Conservation (phyloP, 2,329 filamentous ascomycete species). For the Lasiodiplodia sp. region DNA sequence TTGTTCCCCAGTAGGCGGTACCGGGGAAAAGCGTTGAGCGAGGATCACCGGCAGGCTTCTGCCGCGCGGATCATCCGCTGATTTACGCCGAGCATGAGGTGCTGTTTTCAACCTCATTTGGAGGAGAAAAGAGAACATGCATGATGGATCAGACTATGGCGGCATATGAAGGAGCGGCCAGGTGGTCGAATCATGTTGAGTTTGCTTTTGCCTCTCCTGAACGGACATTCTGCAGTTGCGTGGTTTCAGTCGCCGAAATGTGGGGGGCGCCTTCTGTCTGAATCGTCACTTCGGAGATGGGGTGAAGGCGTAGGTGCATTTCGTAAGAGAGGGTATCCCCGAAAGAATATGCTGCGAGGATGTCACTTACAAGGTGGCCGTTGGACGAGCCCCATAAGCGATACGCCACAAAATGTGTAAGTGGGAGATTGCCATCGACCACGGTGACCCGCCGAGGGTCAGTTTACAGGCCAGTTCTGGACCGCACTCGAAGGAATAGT, state of each 20-base stretch:
- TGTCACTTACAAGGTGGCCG: not conserved
- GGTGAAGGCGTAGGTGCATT: not conserved
- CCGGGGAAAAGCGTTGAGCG: conserved; percentile 18
- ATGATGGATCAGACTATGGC: not conserved
- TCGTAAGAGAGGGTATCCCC: not conserved
- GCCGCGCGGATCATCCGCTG: conserved; percentile 26
- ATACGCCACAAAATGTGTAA: not conserved
- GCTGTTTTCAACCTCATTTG: not conserved
- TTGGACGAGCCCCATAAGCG: not conserved
- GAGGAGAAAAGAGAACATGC: not conserved
- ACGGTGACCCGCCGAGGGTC: not conserved
- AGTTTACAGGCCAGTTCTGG: conserved; percentile 2
- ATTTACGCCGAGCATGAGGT: conserved; percentile 18
- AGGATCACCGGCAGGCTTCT: conserved; percentile 20
- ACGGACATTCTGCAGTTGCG: not conserved
- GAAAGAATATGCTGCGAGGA: not conserved
- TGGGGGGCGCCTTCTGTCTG: conserved; percentile 1
- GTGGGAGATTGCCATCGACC: not conserved
- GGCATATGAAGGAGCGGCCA: not conserved
- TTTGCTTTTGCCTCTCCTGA: conserved; percentile 1
- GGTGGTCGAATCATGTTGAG: not conserved
- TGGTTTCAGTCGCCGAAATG: conserved; percentile 3
- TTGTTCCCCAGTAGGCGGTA: not conserved
- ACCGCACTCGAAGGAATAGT: not conserved
- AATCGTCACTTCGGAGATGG: not conserved